Evolutionary conservation across 148 eudicot genomes (phyloP).

Genomic region (Simmondsia chinensis): DNA sequence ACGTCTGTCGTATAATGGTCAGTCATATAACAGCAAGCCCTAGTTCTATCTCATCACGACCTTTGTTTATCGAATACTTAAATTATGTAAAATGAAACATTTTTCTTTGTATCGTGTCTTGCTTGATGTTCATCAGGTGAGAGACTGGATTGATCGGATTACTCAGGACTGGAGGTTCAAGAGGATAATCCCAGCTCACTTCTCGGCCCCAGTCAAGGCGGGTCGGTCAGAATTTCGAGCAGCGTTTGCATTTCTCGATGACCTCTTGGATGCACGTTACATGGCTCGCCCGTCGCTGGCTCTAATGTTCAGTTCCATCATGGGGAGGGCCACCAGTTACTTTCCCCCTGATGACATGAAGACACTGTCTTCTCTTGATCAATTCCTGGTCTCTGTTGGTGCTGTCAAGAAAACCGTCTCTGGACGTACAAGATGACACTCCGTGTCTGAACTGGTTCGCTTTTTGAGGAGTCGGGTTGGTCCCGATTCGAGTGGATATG

Average conservation of each 20-base stretch:
- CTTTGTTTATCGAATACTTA: no score
- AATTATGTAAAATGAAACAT: no score
- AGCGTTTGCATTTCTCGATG: constrained; percentile 89
- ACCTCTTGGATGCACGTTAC: constrained; percentile 67
- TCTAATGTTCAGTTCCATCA: constrained; percentile 59
- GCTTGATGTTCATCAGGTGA: constrained; percentile 38
- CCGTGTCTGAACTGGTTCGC: no score
- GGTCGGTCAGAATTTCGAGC: constrained; percentile 79
- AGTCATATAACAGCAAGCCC: no score
- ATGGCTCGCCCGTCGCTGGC: constrained; percentile 76
- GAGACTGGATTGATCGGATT: constrained; percentile 86
- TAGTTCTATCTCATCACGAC: no score
- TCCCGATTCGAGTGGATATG: no score
- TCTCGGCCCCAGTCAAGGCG: constrained; percentile 82
- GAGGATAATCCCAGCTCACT: constrained; percentile 96
- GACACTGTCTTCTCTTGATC: constrained; percentile 87
- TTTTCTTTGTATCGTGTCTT: not conserved
- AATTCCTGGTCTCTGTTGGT: constrained; percentile 88
- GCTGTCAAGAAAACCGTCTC: constrained; percentile 97
- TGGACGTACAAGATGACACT: constrained; percentile 55
- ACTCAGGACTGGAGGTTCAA: constrained; percentile 83
- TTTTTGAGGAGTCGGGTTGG: no score
- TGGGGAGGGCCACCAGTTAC: constrained; percentile 91
- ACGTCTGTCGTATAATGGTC: no score
- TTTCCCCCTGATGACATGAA: constrained; percentile 98